These are phyloP conservation scores for Nemania sp. DNA, from an alignment of 2,329 filamentous ascomycete species.

Conservation along the genomic window DNA sequence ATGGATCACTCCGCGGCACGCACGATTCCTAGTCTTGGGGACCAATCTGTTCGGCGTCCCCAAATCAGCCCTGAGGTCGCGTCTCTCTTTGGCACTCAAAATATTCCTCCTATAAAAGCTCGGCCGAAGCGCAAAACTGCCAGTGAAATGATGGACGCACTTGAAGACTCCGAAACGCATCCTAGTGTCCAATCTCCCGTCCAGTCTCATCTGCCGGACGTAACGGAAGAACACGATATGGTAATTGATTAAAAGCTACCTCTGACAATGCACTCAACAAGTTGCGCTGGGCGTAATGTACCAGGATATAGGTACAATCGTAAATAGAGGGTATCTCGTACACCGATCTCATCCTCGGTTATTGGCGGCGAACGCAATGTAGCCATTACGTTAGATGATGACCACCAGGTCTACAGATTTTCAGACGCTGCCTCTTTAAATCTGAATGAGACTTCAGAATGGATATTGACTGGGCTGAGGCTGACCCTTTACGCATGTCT, in stretches of 20 bases:
- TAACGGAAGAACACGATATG: neutral
- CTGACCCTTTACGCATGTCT: no score
- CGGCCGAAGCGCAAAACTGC: slow-evolving; percentile 27
- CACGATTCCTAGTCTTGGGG: slow-evolving; percentile 8
- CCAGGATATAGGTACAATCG: no score
- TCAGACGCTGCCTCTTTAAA: no score
- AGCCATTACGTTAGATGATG: no score
- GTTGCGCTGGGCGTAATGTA: no score
- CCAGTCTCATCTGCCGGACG: neutral
- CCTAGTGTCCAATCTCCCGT: neutral
- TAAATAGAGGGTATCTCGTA: no score
- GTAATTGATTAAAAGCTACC: neutral
- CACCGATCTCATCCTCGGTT: no score
- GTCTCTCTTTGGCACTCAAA: slow-evolving; percentile 26
- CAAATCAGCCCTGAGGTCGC: slow-evolving; percentile 26
- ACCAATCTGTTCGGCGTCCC: slow-evolving; percentile 19
- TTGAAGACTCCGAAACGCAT: neutral
- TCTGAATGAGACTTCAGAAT: no score
- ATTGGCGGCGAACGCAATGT: no score
- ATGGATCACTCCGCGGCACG: neutral
- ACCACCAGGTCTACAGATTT: no score
- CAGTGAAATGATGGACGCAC: slow-evolving; percentile 25
- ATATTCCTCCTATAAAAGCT: slow-evolving; percentile 29
- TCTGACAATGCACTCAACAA: neutral
- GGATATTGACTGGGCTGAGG: no score